Evolutionary conservation across 805 yeast species (phyloP).

Genomic region (Ogataea henricii): DNA sequence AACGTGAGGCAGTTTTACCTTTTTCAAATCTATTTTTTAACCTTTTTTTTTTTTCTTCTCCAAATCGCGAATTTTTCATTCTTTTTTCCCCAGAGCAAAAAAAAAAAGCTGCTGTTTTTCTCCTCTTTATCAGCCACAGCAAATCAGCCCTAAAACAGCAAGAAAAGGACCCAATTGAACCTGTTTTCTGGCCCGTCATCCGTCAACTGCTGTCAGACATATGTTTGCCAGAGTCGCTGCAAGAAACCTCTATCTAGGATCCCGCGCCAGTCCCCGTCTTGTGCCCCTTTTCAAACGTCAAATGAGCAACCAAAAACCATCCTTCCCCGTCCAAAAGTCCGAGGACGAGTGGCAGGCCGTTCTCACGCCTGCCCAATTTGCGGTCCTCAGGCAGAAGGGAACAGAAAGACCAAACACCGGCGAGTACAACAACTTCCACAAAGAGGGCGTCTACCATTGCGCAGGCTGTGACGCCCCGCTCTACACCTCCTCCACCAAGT

Average conservation of each 20-base stretch:
- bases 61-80: background rate
- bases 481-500: slow-evolving; percentile 78
- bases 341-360: slow-evolving; percentile 80
- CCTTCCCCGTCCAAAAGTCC: slow-evolving; percentile 23
- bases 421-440: slow-evolving; percentile 52
- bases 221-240: background rate
- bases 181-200: too few species aligned
- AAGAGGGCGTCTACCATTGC: slow-evolving; percentile 72
- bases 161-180: too few species aligned
- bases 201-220: background rate
- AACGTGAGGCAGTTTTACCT: background rate
- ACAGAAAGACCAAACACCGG: slow-evolving; percentile 73
- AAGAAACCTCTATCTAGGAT: background rate
- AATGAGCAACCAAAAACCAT: background rate
- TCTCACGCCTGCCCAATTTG: slow-evolving; percentile 73
- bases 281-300: background rate
- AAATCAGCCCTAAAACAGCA: too few species aligned
- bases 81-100: slow-evolving; percentile 1
- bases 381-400: slow-evolving; percentile 71
- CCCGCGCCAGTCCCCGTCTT: background rate
- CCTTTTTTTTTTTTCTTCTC: background rate
- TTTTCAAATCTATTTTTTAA: too few species aligned
- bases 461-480: slow-evolving; percentile 84
- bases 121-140: background rate
- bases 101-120: background rate